These are phyloP conservation scores for Arabidopsis suecica DNA, from an alignment of 345 rosid genomes.

Conservation along the genomic window DNA sequence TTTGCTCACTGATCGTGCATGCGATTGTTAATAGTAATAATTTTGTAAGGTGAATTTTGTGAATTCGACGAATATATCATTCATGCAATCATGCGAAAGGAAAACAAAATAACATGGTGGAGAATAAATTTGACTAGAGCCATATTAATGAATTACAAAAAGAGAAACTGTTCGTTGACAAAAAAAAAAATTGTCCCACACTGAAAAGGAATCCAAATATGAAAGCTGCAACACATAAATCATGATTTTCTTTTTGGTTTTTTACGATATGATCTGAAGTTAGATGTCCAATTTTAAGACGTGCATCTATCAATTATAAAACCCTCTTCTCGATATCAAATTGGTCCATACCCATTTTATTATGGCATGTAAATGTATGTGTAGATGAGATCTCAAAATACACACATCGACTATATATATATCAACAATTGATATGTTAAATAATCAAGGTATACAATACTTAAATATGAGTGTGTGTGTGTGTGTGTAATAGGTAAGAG, in stretches of 20 bases:
- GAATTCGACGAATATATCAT: constrained; percentile 8
- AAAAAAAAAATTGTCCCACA: constrained; percentile 1
- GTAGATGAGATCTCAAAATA: neutral
- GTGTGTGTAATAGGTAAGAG: constrained; percentile 2
- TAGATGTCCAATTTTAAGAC: constrained; percentile 12
- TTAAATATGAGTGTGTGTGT: neutral
- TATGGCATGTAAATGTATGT: neutral
- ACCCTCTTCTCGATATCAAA: constrained; percentile 16
- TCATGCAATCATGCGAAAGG: constrained; percentile 3
- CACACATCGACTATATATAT: neutral
- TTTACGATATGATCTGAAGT: constrained; percentile 27
- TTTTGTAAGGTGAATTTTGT: constrained; percentile 9
- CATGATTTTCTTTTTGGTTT: constrained; percentile 11
- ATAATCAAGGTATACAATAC: neutral
- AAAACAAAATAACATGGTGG: neutral
- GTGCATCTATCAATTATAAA: constrained; percentile 2
- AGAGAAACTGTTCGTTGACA: constrained; percentile 18
- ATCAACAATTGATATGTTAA: neutral
- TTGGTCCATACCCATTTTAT: constrained; percentile 28
- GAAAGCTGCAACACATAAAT: constrained; percentile 14
- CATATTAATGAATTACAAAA: neutral
- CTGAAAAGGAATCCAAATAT: constrained; percentile 21
- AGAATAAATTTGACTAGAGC: neutral
- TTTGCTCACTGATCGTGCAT: constrained; percentile 19
- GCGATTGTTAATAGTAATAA: constrained; percentile 25